Conservation (phyloP, 1,139 yeast genomes). For the Diutina pseudorugosa region DNA sequence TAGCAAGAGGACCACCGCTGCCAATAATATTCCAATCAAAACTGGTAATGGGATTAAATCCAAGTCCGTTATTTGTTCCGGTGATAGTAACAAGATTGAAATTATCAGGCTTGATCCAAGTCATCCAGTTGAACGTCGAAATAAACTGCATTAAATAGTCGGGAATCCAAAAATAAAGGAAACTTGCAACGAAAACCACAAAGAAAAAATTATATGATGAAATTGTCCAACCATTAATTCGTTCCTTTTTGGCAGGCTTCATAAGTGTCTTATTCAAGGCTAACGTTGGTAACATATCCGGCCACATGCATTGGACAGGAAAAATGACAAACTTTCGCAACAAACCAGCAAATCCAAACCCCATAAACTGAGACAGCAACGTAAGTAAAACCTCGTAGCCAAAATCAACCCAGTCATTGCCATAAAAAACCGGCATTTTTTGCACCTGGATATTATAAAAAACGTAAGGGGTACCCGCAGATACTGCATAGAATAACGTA, state of each 20-base stretch:
- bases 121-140: constrained; percentile 49
- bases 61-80: constrained; percentile 40
- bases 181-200: constrained; percentile 19
- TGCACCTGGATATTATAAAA: constrained; percentile 27
- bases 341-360: constrained; percentile 3
- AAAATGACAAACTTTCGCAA: constrained; percentile 42
- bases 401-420: constrained; percentile 28
- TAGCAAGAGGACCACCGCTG: background rate
- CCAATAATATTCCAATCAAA: constrained; percentile 36
- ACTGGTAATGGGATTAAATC: constrained; percentile 41
- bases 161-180: constrained; percentile 48
- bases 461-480: constrained; percentile 30
- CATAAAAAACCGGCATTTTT: constrained; percentile 17
- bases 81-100: constrained; percentile 41
- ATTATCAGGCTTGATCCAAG: constrained; percentile 50
- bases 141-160: constrained; percentile 37
- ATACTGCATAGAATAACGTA: constrained; percentile 31
- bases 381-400: constrained; percentile 36
- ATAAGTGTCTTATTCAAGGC: constrained; percentile 46
- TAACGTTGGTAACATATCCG: constrained; percentile 38
- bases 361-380: constrained; percentile 15
- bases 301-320: constrained; percentile 48
- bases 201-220: constrained; percentile 35
- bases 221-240: constrained; percentile 40
- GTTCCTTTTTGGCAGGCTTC: constrained; percentile 25